Conservation (phyloP, 768 basidiomycete species). For the Gymnopilus junonius region DNA sequence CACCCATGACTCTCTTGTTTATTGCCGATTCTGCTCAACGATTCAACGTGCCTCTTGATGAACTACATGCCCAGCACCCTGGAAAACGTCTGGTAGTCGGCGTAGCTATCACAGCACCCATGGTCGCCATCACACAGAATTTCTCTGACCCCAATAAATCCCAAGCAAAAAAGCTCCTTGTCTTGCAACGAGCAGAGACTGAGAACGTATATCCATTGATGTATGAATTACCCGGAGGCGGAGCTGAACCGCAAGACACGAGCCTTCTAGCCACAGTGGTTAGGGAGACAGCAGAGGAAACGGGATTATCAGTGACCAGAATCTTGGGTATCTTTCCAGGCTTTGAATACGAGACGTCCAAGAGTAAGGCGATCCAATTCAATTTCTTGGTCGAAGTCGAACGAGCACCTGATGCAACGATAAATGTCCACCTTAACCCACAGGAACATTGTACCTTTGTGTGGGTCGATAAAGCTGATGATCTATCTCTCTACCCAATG, state of each 20-base stretch:
- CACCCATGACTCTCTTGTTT: background rate
- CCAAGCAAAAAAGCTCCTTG: constrained; percentile 1
- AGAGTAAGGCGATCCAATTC: constrained; percentile 15
- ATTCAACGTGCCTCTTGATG: constrained; percentile 7
- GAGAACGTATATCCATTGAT: constrained; percentile 13
- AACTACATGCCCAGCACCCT: constrained; percentile 7
- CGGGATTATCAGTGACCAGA: constrained; percentile 5
- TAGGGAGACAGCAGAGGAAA: constrained; percentile 16
- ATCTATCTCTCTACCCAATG: constrained; percentile 11
- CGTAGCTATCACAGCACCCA: constrained; percentile 3
- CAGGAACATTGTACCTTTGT: constrained; percentile 13
- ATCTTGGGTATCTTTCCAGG: constrained; percentile 9
- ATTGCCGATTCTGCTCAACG: constrained; percentile 4
- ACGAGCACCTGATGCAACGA: background rate
- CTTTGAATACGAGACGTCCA: constrained; percentile 16
- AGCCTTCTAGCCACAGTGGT: constrained; percentile 11
- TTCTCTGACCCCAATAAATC: background rate
- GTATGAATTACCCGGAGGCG: constrained; percentile 17
- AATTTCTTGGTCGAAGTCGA: constrained; percentile 16
- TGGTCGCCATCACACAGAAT: background rate
- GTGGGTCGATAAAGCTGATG: constrained; percentile 11
- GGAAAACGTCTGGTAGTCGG: constrained; percentile 15
- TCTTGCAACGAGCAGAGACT: constrained; percentile 13
- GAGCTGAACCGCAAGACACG: constrained; percentile 8
- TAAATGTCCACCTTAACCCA: constrained; percentile 8